phyloP scores from a whole-genome alignment of 2,329 filamentous ascomycete genomes.

The Emergomyces pasteurianus region DNA sequence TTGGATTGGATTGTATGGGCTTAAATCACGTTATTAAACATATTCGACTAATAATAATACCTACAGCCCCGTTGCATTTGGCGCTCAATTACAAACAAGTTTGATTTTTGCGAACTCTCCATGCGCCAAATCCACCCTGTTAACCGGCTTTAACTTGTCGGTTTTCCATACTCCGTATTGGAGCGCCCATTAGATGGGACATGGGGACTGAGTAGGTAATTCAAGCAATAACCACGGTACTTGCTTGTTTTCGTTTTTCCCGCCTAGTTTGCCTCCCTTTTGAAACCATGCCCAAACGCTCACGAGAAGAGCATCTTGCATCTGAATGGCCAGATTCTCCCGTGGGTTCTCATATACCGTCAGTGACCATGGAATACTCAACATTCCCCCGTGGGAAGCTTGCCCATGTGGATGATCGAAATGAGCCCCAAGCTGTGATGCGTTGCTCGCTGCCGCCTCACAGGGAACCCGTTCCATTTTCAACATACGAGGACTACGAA shows the following conservation, averaged over 20 bases:
- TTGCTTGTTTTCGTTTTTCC: neutral
- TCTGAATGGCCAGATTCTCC: neutral
- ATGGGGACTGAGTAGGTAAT: neutral
- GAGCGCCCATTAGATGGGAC: neutral
- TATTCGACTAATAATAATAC: neutral
- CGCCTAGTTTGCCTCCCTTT: neutral
- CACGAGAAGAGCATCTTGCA: constrained; percentile 32
- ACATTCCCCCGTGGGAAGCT: constrained; percentile 38
- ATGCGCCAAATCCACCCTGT: neutral
- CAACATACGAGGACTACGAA: constrained; percentile 70
- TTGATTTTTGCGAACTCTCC: neutral
- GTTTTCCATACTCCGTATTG: neutral
- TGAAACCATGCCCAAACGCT: constrained; percentile 48
- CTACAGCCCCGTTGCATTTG: neutral
- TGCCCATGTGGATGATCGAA: constrained; percentile 43
- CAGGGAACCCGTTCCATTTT: constrained; percentile 55
- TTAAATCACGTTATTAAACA: too few relatives aligned
- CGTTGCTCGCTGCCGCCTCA: constrained; percentile 75
- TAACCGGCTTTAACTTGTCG: neutral
- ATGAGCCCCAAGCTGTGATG: constrained; percentile 42
- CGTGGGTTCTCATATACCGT: constrained; percentile 32
- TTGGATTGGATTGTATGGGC: too few relatives aligned
- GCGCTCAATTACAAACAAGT: neutral
- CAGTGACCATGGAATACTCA: constrained; percentile 8
- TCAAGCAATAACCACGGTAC: neutral